Percentiles rank a stretch among this genome's conserved stretches.
phyloP scores from a whole-genome alignment of 257 asterid genomes.

The Petunia secreta region DNA sequence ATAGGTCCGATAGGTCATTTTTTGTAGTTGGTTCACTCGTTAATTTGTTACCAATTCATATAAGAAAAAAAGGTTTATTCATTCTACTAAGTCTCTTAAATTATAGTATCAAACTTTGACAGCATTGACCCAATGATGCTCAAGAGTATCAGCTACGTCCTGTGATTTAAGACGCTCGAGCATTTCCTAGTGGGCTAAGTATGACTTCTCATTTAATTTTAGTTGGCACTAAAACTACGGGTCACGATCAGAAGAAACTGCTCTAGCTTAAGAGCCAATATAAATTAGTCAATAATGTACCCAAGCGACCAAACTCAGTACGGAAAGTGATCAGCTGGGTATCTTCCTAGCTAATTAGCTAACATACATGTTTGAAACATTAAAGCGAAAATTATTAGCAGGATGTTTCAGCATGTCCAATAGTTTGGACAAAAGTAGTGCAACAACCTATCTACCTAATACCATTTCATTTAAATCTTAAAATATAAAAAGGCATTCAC shows the following conservation, averaged over 20 bases:
- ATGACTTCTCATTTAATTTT: not conserved
- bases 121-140: conserved; percentile 15
- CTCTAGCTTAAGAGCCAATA: not conserved
- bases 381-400: not conserved
- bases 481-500: not conserved
- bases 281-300: not conserved
- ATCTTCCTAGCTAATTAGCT: not conserved
- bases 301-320: no score
- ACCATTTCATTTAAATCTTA: not conserved
- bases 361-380: not conserved
- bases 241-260: not conserved
- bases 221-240: not conserved
- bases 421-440: not conserved
- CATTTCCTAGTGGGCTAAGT: conserved; percentile 8
- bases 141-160: not conserved
- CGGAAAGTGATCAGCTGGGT: not conserved
- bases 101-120: conserved; percentile 5
- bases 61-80: not conserved
- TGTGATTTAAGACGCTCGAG: not conserved
- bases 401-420: not conserved
- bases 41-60: no score
- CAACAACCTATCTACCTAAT: not conserved
- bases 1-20: no score
- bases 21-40: no score
- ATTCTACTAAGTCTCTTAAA: not conserved